Conservation (phyloP, 169 alveolate genomes). For the Neospora caninum region DNA sequence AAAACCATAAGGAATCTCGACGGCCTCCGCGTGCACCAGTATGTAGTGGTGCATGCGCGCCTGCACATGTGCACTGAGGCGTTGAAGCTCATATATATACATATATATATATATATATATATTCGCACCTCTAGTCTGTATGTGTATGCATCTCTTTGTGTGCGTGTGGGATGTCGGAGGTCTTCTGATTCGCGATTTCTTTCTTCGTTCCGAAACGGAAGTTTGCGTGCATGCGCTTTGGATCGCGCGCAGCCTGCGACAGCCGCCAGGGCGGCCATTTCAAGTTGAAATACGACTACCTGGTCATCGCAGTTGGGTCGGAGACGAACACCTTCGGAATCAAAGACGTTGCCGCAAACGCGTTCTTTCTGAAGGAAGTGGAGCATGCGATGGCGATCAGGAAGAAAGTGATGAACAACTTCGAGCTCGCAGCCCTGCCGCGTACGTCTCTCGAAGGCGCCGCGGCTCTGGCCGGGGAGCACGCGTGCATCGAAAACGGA, state of each 20-base stretch:
- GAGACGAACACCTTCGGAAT: constrained; percentile 64
- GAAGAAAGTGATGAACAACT: constrained; percentile 64
- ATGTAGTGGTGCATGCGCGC: no score
- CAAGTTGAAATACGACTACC: constrained; percentile 54
- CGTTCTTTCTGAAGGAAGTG: constrained; percentile 69
- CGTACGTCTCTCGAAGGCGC: not conserved
- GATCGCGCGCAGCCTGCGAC: constrained; percentile 31
- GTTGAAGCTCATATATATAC: not conserved
- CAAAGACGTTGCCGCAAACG: constrained; percentile 62
- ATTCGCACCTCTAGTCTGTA: not conserved
- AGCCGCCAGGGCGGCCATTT: constrained; percentile 36
- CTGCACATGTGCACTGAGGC: not conserved
- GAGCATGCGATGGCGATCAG: constrained; percentile 71
- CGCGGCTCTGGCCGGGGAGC: no score
- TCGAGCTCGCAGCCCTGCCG: constrained; percentile 71
- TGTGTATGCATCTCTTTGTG: not conserved
- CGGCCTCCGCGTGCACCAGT: no score
- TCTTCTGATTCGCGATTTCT: not conserved
- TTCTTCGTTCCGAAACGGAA: not conserved
- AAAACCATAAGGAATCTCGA: no score
- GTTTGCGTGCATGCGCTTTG: no score
- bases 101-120: not conserved
- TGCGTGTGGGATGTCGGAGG: not conserved
- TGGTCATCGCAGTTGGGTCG: constrained; percentile 67
- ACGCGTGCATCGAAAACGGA: no score